A percentile compares a stretch with the other conserved stretches of the same genome.
phyloP scores from a whole-genome alignment of 257 asterid species.

The Agastache rugosa region DNA sequence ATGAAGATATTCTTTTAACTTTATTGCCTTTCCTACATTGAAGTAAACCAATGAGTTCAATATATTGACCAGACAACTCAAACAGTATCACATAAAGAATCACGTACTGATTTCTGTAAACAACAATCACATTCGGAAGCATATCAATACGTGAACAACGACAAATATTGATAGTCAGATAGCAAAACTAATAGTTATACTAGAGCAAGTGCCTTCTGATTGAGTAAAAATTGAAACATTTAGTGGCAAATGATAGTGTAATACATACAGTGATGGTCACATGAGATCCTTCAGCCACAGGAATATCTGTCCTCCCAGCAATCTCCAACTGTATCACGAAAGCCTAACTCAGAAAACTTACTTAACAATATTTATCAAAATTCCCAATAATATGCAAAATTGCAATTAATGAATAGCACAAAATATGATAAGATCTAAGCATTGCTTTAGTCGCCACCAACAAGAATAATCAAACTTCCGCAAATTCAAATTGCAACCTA shows the following conservation, averaged over 20 bases:
- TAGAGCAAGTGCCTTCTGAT: slow-evolving; percentile 10
- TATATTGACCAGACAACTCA: neutral
- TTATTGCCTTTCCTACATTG: neutral
- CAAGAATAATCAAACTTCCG: neutral
- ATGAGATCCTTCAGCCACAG: slow-evolving; percentile 99
- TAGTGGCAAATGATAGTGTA: neutral
- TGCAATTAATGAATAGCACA: neutral
- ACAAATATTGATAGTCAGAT: neutral
- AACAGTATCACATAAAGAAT: neutral
- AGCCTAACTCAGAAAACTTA: slow-evolving; percentile 11
- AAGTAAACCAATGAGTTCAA: neutral
- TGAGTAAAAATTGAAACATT: slow-evolving; percentile 7
- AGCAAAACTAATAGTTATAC: neutral
- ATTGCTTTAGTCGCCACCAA: slow-evolving; percentile 12
- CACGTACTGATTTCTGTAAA: neutral
- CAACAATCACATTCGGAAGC: slow-evolving; percentile 20
- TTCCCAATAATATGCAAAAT: slow-evolving; percentile 21
- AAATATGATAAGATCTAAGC: neutral
- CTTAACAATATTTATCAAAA: slow-evolving; percentile 6
- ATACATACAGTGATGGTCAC: slow-evolving; percentile 84
- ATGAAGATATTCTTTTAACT: neutral
- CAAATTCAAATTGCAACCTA: neutral
- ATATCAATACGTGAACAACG: neutral
- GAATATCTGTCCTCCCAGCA: slow-evolving; percentile 92
- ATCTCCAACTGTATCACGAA: slow-evolving; percentile 73